Evolutionary conservation across 2,329 filamentous ascomycete genomes (phyloP), one percentile per base, ranked within the genome.

Genomic region (Lasiodiplodia citricola): DNA sequence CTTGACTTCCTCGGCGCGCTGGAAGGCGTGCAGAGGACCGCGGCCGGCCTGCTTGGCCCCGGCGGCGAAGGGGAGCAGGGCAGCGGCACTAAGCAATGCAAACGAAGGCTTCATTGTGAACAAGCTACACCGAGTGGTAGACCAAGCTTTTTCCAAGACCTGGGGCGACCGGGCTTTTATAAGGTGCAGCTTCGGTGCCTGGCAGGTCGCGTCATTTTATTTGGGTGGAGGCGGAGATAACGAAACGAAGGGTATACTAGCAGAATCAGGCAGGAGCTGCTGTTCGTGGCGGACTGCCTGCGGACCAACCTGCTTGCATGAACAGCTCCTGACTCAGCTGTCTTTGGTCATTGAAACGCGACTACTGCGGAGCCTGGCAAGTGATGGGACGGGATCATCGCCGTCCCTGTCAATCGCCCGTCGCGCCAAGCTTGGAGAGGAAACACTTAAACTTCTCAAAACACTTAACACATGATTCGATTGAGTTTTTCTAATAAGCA

Each of bases 1-100:
- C 54, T 67, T 57, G 55, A 58, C 54, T 5, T 50, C 31, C 10
- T 60, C 65, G 35, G 54, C 65, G 54, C 65, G 65, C 65, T 67
- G 41, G 65, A 67, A 67, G 54, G 52, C 65, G 65, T 60, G 52
- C 41, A 58, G 50, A 1, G 50, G 28, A 37, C 50, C n/a, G 35
- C 50, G 63, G 14, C 13, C 44, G 4, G 4, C 4, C 23, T 52
- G 31, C 51, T 66, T 66, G 11, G 63, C 63, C 7, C 31, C 31
- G 16, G 50, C 35, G 50, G 37, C 50, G 51, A 66, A 56, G 63
- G 63, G 52, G 31, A 56, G 50, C 28, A 66, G 63, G 51, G 23
- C 31, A 21, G 25, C 50, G 28, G 28, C 63, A 35, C 41, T 51
- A 55, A 56, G 38, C 21, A 66, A 47, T 16, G 63, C 63, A 23